Evolutionary conservation across 2,329 filamentous ascomycete species (phyloP).

Genomic region (Botrytis tulipae): DNA sequence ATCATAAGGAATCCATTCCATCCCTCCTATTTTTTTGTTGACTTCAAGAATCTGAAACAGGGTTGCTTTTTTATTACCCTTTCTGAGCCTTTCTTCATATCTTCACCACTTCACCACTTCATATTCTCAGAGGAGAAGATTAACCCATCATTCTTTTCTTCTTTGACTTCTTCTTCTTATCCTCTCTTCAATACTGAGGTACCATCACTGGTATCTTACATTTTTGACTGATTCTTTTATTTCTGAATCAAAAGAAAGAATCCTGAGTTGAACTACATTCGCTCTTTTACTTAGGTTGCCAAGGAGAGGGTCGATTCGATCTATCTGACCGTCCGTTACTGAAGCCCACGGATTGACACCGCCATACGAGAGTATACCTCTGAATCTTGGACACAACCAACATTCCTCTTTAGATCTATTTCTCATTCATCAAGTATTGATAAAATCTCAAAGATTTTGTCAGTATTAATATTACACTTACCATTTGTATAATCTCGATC

Average conservation of each 20-base stretch:
- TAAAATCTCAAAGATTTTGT: neutral
- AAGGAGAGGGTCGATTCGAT: neutral
- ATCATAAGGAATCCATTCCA: conserved; percentile 1
- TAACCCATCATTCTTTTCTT: neutral
- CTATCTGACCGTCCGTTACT: neutral
- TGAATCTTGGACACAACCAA: conserved; percentile 4
- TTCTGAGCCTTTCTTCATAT: neutral
- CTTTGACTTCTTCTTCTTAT: neutral
- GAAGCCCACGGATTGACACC: neutral
- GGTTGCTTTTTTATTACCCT: neutral
- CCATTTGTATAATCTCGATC: neutral
- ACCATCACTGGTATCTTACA: neutral
- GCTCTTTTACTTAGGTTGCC: neutral
- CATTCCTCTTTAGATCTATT: neutral
- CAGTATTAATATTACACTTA: neutral
- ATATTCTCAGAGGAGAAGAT: conserved; percentile 1
- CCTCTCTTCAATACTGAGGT: neutral
- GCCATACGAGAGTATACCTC: neutral
- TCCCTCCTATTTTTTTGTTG: conserved; percentile 13
- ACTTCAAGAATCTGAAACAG: neutral
- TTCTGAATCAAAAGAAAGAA: neutral
- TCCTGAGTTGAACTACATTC: neutral
- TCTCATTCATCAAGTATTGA: neutral
- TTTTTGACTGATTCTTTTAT: neutral
- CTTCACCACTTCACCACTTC: neutral